phyloP scores from a whole-genome alignment of 1,284 basidiomycete species.

The Coriolopsis trogii region DNA sequence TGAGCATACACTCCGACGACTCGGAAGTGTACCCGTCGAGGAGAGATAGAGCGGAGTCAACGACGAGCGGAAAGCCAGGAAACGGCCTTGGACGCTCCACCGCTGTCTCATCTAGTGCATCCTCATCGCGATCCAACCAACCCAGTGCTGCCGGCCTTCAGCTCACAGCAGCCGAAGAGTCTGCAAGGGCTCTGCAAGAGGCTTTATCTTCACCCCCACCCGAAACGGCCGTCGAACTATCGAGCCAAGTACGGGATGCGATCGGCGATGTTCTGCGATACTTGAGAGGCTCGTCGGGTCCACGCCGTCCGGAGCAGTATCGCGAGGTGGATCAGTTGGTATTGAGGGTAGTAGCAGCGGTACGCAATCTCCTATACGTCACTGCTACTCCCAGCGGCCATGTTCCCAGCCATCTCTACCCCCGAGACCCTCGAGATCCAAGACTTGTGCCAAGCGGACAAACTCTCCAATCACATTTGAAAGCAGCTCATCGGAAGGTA shows the following conservation, averaged over 20 bases:
- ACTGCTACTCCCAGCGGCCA: slow-evolving; percentile 66
- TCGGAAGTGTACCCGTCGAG: slow-evolving; percentile 71
- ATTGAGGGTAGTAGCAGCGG: slow-evolving; percentile 64
- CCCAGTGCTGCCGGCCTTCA: slow-evolving; percentile 34
- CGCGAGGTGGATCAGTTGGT: slow-evolving; percentile 65
- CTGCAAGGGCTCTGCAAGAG: slow-evolving; percentile 68
- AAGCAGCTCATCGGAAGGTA: slow-evolving; percentile 75
- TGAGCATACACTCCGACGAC: slow-evolving; percentile 77
- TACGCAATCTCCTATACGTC: slow-evolving; percentile 75
- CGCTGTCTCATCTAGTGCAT: slow-evolving; percentile 12
- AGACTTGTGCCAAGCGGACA: slow-evolving; percentile 48
- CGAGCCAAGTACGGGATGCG: slow-evolving; percentile 56
- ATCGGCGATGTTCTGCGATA: slow-evolving; percentile 69
- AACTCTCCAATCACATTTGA: slow-evolving; percentile 55
- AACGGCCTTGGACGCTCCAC: slow-evolving; percentile 21
- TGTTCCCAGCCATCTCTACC: slow-evolving; percentile 59
- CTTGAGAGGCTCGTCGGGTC: slow-evolving; percentile 45
- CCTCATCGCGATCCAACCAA: slow-evolving; percentile 12
- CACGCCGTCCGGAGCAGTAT: slow-evolving; percentile 54
- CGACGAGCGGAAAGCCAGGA: slow-evolving; percentile 17
- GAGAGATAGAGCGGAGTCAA: slow-evolving; percentile 33
- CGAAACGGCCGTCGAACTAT: slow-evolving; percentile 60
- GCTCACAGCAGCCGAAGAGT: slow-evolving; percentile 66
- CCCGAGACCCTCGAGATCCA: slow-evolving; percentile 49
- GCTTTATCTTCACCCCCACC: slow-evolving; percentile 58